Base-by-base conservation (phyloP, 352 stramenopile genomes). In the Pythium dissimile region DNA sequence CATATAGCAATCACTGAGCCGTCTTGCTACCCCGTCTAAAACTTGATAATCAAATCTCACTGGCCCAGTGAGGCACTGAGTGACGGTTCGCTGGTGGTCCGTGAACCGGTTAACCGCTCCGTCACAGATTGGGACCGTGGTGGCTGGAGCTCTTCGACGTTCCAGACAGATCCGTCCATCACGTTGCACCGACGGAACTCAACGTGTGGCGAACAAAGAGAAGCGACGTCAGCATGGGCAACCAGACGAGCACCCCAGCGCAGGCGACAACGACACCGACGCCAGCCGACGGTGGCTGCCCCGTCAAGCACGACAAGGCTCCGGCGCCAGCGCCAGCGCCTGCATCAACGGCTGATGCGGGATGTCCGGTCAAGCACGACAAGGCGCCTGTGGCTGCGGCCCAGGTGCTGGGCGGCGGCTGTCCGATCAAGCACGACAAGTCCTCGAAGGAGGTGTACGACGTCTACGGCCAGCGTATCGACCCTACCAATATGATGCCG, bases 401-500 rank as follows among this genome's bases (percentile, higher is more conserved):
- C 11, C 31, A 54, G 27, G 59, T 60, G 42, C 43, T 60, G 21
- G 64, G 70, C 15, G 45, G 42, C n/a, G 83, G 78, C 27, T 95
- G 86, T 32, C 82, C 86, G 0, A 80, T 94, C 48, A 71, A 88
- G 69, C 83, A 89, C 52, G 73, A 86, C 55, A 60, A 62, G 4
- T 59, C 37, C 16, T 59, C 55, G 35, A 45, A 42, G 32, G 84
- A 92, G 58, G 73, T 94, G 44, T 99, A 98, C 84, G 98, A 99
- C 72, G 97, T 99, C 21, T 99, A 99, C 75, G 92, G 89, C 47
- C 91, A 99, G 73, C 92, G 80, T 49, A 92, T 98, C 27, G 94
- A 99, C 79, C 96, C 96, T 31, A 98, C 80, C 24, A 99, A 99
- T 74, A 97, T 98, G 73, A 99, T 99, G 96, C 97, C 97, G 46